phyloP scores from a whole-genome alignment of 2,329 filamentous ascomycete genomes.

The Nothopassalora personata region DNA sequence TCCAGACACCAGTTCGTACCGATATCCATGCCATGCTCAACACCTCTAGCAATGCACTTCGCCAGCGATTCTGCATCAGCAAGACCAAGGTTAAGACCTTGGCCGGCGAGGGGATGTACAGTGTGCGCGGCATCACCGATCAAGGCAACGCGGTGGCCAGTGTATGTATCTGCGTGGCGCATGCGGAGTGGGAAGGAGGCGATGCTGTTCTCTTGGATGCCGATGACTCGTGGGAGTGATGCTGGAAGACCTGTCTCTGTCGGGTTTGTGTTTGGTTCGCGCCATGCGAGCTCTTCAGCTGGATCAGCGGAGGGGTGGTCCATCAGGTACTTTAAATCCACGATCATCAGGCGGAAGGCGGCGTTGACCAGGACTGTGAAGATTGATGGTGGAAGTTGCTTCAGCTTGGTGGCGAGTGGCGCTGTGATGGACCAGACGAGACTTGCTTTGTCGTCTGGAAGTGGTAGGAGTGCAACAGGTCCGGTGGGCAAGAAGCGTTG shows the following conservation, averaged over 20 bases:
- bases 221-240: conserved; percentile 53
- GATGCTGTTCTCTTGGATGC: conserved; percentile 71
- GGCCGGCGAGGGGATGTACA: conserved; percentile 87
- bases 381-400: conserved; percentile 64
- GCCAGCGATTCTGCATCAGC: conserved; percentile 79
- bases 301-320: conserved; percentile 43
- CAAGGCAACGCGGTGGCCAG: conserved; percentile 81
- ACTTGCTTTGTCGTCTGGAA: conserved; percentile 76
- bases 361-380: conserved; percentile 89
- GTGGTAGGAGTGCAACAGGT: conserved; percentile 82
- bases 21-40: conserved; percentile 80
- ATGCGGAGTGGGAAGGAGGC: conserved; percentile 89
- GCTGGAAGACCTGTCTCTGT: conserved; percentile 34
- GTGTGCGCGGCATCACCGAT: conserved; percentile 95
- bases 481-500: conserved; percentile 92
- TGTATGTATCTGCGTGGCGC: conserved; percentile 91
- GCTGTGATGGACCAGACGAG: conserved; percentile 94
- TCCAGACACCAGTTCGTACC: conserved; percentile 75
- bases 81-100: conserved; percentile 90
- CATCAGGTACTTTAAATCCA: conserved; percentile 81
- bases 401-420: conserved; percentile 70
- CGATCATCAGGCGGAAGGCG: conserved; percentile 74
- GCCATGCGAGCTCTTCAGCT: conserved; percentile 80
- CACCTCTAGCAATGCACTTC: conserved; percentile 67
- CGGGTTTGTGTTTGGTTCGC: conserved; percentile 63